Evolutionary conservation across 116 monocot genomes (phyloP).

Genomic region (Phalaenopsis hybrid): DNA sequence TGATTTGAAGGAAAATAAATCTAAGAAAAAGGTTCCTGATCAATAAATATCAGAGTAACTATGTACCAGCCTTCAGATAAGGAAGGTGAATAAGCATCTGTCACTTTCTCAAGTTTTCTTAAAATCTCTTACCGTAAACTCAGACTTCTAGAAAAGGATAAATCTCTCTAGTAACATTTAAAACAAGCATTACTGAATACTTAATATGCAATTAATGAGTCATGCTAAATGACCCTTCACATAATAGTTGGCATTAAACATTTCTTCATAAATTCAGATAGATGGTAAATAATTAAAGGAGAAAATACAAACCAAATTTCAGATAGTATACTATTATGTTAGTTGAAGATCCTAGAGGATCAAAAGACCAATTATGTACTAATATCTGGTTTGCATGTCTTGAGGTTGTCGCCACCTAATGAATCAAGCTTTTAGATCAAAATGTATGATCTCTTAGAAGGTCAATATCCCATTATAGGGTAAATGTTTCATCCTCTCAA

Average conservation of each 20-base stretch:
- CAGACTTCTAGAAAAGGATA: background rate
- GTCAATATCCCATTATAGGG: background rate
- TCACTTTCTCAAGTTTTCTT: background rate
- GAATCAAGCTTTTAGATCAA: background rate
- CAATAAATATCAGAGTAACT: background rate
- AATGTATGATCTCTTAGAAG: background rate
- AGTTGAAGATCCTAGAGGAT: background rate
- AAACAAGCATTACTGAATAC: background rate
- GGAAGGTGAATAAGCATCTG: background rate
- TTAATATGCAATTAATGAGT: background rate
- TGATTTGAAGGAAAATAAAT: background rate
- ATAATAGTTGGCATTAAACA: background rate
- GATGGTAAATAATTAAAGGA: background rate
- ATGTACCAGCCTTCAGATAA: background rate
- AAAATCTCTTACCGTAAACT: background rate
- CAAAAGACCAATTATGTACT: background rate
- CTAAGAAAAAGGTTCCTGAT: background rate
- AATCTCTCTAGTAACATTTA: background rate
- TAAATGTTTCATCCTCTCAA: background rate
- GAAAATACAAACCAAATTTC: background rate
- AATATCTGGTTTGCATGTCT: background rate
- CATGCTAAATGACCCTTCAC: background rate
- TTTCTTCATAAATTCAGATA: background rate
- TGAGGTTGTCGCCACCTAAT: background rate
- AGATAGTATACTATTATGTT: background rate